These are phyloP conservation scores for Darksidea phi DNA, from an alignment of 495 filamentous ascomycete genomes.

Conservation along the genomic window DNA sequence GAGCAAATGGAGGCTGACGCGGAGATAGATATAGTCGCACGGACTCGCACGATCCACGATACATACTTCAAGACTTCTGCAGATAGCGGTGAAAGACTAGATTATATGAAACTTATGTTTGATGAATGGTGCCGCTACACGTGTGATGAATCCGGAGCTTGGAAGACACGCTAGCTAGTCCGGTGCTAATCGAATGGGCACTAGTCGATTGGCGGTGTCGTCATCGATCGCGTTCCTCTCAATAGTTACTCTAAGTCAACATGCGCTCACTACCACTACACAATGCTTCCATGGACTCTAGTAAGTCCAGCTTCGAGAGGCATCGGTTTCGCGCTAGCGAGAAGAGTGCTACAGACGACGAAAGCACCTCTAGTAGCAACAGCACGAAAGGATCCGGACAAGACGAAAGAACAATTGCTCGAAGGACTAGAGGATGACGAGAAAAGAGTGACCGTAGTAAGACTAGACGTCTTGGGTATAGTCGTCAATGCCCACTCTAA, in stretches of 20 bases:
- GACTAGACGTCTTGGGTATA: constrained; percentile 61
- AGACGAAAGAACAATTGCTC: constrained; percentile 55
- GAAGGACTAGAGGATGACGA: constrained; percentile 50
- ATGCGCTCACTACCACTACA: neutral
- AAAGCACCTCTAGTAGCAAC: constrained; percentile 70
- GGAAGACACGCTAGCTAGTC: too few relatives aligned
- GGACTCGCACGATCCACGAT: too few relatives aligned
- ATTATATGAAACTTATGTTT: too few relatives aligned
- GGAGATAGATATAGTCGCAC: too few relatives aligned
- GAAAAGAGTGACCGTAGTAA: constrained; percentile 53
- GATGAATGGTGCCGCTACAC: too few relatives aligned
- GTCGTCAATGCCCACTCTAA: constrained; percentile 5
- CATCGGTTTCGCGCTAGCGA: constrained; percentile 69
- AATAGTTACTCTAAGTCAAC: neutral
- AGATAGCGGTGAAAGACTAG: too few relatives aligned
- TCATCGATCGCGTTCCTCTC: constrained; percentile 5
- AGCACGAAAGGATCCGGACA: constrained; percentile 56
- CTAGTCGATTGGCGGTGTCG: neutral
- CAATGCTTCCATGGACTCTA: constrained; percentile 45
- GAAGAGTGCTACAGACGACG: constrained; percentile 64
- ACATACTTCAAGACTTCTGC: too few relatives aligned
- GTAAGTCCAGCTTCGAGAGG: constrained; percentile 71
- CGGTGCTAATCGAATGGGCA: too few relatives aligned
- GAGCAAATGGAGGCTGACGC: too few relatives aligned
- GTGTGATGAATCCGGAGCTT: too few relatives aligned